Base-by-base conservation (phyloP, 1,284 basidiomycete genomes). In the Pulveroboletus sp. region DNA sequence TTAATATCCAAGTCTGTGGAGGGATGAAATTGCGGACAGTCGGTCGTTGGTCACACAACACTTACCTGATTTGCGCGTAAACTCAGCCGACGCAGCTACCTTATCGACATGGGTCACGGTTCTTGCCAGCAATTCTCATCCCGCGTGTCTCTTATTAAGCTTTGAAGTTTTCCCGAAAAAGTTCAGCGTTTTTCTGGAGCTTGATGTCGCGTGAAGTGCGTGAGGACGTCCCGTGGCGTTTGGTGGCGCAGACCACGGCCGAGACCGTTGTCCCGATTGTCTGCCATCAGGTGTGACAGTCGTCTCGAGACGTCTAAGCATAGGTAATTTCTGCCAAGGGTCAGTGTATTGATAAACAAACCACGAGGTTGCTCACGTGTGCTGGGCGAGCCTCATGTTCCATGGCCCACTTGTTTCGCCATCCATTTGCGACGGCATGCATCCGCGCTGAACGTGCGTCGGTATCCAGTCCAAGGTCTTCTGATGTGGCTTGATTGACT, bases 351-450 rank as follows among this genome's bases (percentile, higher is more conserved):
- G 57, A 64, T 35, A 33, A 58, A 52, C 35, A 48, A 31, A 43
- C 35, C 54, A 55, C 43, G 45, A 59, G 54, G 43, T 42, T 29
- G 51, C 71, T 64, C 60, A 74, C 72, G 28, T 53, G 61, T 20
- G 33, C 60, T 50, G 44, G 12, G 31, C 47, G 49, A 52, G 62
- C 56, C 35, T 62, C 60, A 36, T 60, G 57, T 35, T 64, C 71
- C 62, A 74, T 66, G 31, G 73, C 77, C 81, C 82, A 89, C 59
- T 75, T 78, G 25, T 80, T 74, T 75, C 81, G 78, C 86, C 86
- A 89, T 18, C 85, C 85, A 43, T 75, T 74, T 44, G 81, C 79
- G 36, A 87, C 83, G 26, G 73, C 73, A 46, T 77, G 74, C 36
- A 71, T 69, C 49, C 76, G 74, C 56, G 71, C 64, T 46, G 71